phyloP scores from a whole-genome alignment of 2,329 filamentous ascomycete species.

The Diaporthe sp. region DNA sequence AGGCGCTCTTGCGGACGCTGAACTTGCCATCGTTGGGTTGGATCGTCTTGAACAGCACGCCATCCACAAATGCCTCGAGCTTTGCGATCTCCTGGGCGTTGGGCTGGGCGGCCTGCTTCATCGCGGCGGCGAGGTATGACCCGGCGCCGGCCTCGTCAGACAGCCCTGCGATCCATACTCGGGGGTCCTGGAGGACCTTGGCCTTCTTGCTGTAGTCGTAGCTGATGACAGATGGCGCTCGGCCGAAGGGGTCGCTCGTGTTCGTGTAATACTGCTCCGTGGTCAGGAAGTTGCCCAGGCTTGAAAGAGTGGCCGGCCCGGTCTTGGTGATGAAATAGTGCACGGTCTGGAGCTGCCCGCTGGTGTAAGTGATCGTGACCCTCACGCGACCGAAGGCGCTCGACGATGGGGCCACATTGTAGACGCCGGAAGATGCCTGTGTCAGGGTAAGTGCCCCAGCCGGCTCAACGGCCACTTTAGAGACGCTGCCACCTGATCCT shows the following conservation, averaged over 20 bases:
- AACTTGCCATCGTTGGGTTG: conserved; percentile 56
- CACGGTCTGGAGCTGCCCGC: conserved; percentile 64
- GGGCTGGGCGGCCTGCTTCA: conserved; percentile 68
- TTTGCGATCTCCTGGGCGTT: conserved; percentile 62
- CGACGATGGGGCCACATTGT: conserved; percentile 58
- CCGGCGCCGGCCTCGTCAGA: conserved; percentile 72
- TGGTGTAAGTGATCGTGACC: conserved; percentile 61
- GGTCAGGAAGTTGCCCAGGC: conserved; percentile 67
- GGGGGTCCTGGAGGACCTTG: conserved; percentile 60
- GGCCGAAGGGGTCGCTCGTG: conserved; percentile 65
- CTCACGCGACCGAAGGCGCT: conserved; percentile 64
- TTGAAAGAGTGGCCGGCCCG: conserved; percentile 56
- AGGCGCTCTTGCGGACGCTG: conserved; percentile 67
- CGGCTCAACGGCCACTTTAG: conserved; percentile 56
- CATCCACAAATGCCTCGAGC: conserved; percentile 67
- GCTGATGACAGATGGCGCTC: conserved; percentile 68
- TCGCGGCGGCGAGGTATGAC: conserved; percentile 66
- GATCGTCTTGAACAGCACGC: conserved; percentile 63
- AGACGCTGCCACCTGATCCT: conserved; percentile 54
- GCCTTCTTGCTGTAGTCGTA: conserved; percentile 65
- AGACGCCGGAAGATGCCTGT: conserved; percentile 49
- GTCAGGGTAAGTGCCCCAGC: conserved; percentile 53
- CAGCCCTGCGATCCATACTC: conserved; percentile 71
- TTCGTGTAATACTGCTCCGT: conserved; percentile 66
- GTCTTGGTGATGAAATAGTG: conserved; percentile 70